phyloP scores from a whole-genome alignment of 208 protist genomes.

The Trypanosoma platydactyli region DNA sequence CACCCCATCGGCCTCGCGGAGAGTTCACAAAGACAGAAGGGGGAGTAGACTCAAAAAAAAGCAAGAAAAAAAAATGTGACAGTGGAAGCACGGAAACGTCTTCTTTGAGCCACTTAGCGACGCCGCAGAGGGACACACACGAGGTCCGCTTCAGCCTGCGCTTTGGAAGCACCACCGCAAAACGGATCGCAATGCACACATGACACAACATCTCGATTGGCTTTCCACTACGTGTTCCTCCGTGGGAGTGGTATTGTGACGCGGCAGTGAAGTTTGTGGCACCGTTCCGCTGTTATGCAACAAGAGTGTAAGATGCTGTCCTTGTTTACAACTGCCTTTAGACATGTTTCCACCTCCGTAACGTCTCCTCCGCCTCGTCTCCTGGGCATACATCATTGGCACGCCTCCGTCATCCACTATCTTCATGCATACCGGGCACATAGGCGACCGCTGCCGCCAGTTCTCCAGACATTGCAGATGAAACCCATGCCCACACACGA shows the following conservation, averaged over 20 bases:
- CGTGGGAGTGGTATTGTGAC: background rate
- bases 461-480: slow-evolving; percentile 82
- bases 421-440: slow-evolving; percentile 65
- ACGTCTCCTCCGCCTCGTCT: slow-evolving; percentile 40
- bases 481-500: slow-evolving; percentile 76
- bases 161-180: slow-evolving; percentile 19
- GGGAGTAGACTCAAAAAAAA: slow-evolving; percentile 20
- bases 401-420: slow-evolving; percentile 43
- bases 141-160: background rate
- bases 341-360: slow-evolving; percentile 12
- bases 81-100: no score
- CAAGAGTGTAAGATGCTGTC: background rate
- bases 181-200: slow-evolving; percentile 5
- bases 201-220: background rate
- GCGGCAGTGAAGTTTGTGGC: background rate
- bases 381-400: slow-evolving; percentile 43
- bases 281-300: background rate
- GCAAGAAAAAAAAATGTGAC: slow-evolving; percentile 21
- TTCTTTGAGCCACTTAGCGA: background rate
- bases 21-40: slow-evolving; percentile 8
- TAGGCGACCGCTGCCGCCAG: slow-evolving; percentile 66
- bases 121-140: no score
- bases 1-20: no score
- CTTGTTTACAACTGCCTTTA: background rate
- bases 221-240: slow-evolving; percentile 10